Evolutionary conservation across 352 stramenopile species (phyloP).

Genomic region (Phytopythium vexans): DNA sequence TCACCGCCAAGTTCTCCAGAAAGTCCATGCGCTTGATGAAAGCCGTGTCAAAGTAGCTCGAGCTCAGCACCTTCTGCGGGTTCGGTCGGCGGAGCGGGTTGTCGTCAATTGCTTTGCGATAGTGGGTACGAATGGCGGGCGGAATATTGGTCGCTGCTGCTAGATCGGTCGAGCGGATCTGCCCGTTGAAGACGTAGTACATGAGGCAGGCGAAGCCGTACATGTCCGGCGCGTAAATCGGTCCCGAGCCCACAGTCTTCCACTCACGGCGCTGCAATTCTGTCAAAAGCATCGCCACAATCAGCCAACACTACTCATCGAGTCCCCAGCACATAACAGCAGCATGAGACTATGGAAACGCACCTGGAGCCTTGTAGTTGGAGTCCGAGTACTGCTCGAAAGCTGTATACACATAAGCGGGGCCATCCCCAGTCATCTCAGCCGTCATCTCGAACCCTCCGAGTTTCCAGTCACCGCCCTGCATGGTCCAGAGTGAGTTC

Average conservation of each 20-base stretch:
- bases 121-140: conserved; percentile 58
- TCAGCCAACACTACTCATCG: conserved; percentile 33
- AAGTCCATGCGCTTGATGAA: conserved; percentile 94
- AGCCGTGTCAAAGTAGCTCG: conserved; percentile 89
- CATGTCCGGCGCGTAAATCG: conserved; percentile 63
- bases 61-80: conserved; percentile 86
- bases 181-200: conserved; percentile 75
- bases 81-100: conserved; percentile 60
- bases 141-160: conserved; percentile 63
- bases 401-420: conserved; percentile 71
- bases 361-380: conserved; percentile 79
- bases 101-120: conserved; percentile 81
- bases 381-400: conserved; percentile 84
- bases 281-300: conserved; percentile 19
- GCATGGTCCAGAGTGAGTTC: not conserved
- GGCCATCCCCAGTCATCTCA: conserved; percentile 76
- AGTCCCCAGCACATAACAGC: conserved; percentile 4
- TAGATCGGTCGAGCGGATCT: conserved; percentile 56
- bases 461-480: conserved; percentile 95
- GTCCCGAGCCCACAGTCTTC: conserved; percentile 46
- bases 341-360: conserved; percentile 22
- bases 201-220: conserved; percentile 77
- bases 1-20: conserved; percentile 91
- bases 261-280: conserved; percentile 82
- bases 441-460: conserved; percentile 91